Conservation (phyloP, 805 yeast genomes). For the Debaryomyces castellii region DNA sequence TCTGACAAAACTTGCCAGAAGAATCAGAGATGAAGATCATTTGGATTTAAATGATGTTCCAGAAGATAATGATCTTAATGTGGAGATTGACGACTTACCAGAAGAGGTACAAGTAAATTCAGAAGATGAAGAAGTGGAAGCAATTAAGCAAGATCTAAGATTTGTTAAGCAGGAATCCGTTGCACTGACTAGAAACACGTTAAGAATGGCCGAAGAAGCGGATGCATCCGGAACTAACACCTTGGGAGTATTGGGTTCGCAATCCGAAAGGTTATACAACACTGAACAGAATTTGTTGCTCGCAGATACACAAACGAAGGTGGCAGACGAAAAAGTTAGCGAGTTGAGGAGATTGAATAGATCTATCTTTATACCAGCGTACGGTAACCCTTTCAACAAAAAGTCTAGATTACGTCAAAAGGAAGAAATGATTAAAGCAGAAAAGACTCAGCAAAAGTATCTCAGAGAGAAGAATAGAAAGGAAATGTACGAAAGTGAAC, state of each 20-base stretch:
- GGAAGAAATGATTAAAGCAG: slow-evolving; percentile 66
- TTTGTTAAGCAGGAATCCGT: slow-evolving; percentile 86
- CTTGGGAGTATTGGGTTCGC: slow-evolving; percentile 90
- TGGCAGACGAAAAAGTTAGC: slow-evolving; percentile 79
- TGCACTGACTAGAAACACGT: slow-evolving; percentile 79
- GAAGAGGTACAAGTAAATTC: slow-evolving; percentile 43
- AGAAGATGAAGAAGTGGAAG: slow-evolving; percentile 89
- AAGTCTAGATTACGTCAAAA: slow-evolving; percentile 70
- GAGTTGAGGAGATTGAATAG: slow-evolving; percentile 80
- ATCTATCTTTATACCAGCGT: slow-evolving; percentile 75
- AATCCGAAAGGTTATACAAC: slow-evolving; percentile 78
- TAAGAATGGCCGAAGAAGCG: slow-evolving; percentile 52
- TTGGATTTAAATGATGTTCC: slow-evolving; percentile 34
- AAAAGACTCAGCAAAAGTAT: slow-evolving; percentile 60
- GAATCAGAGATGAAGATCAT: slow-evolving; percentile 21
- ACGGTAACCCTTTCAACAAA: slow-evolving; percentile 81
- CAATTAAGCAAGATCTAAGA: slow-evolving; percentile 75
- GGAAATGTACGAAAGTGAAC: slow-evolving; percentile 62
- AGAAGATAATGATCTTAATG: slow-evolving; percentile 40
- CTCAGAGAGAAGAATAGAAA: slow-evolving; percentile 60
- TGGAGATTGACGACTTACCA: slow-evolving; percentile 36
- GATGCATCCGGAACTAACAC: slow-evolving; percentile 61
- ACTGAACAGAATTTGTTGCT: slow-evolving; percentile 75
- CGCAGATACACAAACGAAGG: slow-evolving; percentile 76
- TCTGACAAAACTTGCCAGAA: slow-evolving; percentile 20